Evolutionary conservation across 2,329 filamentous ascomycete species (phyloP), one percentile per base, ranked within the genome.

Genomic region (Pseudodiploospora longispora): DNA sequence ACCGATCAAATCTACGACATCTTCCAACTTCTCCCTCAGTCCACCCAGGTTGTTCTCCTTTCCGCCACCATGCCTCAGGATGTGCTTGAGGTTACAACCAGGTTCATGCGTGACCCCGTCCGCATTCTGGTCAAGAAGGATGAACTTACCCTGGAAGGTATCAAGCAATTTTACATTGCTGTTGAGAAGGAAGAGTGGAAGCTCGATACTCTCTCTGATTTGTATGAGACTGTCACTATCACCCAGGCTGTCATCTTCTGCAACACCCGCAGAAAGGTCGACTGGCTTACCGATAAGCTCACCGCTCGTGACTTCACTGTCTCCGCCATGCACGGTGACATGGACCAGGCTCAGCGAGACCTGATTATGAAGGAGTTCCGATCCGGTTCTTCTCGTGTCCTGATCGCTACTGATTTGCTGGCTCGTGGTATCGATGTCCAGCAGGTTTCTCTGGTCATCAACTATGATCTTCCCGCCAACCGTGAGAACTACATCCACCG

Each of bases 131-230:
- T 97, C 65, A 96, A 97, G 81, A 90, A 90, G 83, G 93, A 97
- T 67, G 93, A 98, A 66, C 72, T 98, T 74, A 98, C 93, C 2
- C 80, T 98, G 41, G 93, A 97, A 70, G 93, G 93, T 46, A 76
- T 98, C 41, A 97, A 97, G 73, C 93, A 98, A 66, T 98, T 96
- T 74, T 98, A 96, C 64, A 97, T 98, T 58, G 93, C 93, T 2
- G 93, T 97, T 19, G 93, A 98, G 69, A 97, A 96, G 74, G 93
- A 98, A 67, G 93, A 97, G 64, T 98, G 93, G 93, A 98, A 98
- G 68, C 95, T 98, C 57, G 93, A 98, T 65, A 98, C 93, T 3
- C 82, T 98, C 4, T 97, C 89, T 67, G 93, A 98, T 70, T 83
- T 98, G 46, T 98, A 98, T 76, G 93, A 98, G 65, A 97, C 93